Conservation (phyloP, 2,329 filamentous ascomycete genomes). For the Leptographium flavum region DNA sequence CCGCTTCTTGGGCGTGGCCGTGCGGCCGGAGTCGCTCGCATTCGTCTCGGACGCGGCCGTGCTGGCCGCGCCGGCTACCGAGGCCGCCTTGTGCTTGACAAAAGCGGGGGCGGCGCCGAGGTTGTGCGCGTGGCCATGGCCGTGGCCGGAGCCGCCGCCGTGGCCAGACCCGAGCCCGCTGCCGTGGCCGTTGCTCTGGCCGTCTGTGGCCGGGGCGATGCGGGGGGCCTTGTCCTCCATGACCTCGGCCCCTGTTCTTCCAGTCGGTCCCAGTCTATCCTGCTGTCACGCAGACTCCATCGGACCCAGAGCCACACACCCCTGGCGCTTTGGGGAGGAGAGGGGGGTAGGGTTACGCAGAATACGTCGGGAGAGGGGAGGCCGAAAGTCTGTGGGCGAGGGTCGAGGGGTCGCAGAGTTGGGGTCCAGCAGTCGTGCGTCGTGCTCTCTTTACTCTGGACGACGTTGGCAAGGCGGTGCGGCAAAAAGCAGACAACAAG, state of each 20-base stretch:
- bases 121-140: not conserved
- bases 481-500: too few relatives aligned
- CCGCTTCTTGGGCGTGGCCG: constrained; percentile 63
- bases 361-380: not conserved
- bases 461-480: too few relatives aligned
- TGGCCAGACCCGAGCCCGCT: too few relatives aligned
- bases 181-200: not conserved
- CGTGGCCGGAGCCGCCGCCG: too few relatives aligned
- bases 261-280: not conserved
- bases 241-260: not conserved
- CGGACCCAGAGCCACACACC: not conserved
- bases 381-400: not conserved
- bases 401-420: not conserved
- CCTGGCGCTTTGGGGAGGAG: not conserved
- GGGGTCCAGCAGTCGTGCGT: too few relatives aligned
- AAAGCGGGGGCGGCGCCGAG: not conserved
- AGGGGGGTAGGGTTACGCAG: not conserved
- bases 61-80: not conserved
- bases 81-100: not conserved
- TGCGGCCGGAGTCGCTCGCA: constrained; percentile 6
- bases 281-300: not conserved
- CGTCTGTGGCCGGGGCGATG: not conserved
- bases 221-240: not conserved
- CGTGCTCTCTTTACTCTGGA: too few relatives aligned
- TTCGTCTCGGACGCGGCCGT: constrained; percentile 16